These are phyloP conservation scores for Violaceomyces palustris DNA, from an alignment of 1,284 basidiomycete species.

Conservation along the genomic window DNA sequence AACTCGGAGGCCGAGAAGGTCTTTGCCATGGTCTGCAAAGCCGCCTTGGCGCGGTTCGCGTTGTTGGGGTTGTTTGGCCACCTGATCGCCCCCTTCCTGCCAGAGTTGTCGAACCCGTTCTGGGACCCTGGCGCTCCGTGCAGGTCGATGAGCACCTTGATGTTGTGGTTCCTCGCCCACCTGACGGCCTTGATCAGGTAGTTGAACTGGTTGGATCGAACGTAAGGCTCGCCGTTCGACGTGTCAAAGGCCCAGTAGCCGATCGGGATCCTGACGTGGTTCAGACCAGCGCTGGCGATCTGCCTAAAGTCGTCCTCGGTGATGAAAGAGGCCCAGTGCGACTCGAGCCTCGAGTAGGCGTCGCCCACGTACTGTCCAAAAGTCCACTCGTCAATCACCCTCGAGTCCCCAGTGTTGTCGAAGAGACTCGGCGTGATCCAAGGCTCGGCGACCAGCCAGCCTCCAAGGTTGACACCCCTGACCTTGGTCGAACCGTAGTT, in stretches of 20 bases:
- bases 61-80: constrained; percentile 71
- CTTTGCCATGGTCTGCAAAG: constrained; percentile 61
- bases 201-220: constrained; percentile 67
- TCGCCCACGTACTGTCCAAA: constrained; percentile 61
- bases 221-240: constrained; percentile 72
- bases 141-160: constrained; percentile 78
- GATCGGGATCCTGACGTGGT: constrained; percentile 81
- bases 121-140: constrained; percentile 56
- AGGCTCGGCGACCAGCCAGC: constrained; percentile 50
- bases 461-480: constrained; percentile 50
- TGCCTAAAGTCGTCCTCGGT: constrained; percentile 69
- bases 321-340: constrained; percentile 77
- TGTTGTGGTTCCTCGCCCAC: constrained; percentile 72
- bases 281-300: constrained; percentile 56
- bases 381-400: constrained; percentile 74
- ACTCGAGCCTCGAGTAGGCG: constrained; percentile 23
- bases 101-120: constrained; percentile 59
- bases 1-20: constrained; percentile 32
- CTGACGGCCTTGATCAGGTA: constrained; percentile 62
- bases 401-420: constrained; percentile 34
- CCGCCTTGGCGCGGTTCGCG: constrained; percentile 65
- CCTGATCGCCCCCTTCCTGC: constrained; percentile 62
- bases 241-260: constrained; percentile 90
- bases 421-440: constrained; percentile 57
- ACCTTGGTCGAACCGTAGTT: constrained; percentile 22